Base-by-base conservation (phyloP, 805 yeast genomes). In the Brettanomyces sp. region DNA sequence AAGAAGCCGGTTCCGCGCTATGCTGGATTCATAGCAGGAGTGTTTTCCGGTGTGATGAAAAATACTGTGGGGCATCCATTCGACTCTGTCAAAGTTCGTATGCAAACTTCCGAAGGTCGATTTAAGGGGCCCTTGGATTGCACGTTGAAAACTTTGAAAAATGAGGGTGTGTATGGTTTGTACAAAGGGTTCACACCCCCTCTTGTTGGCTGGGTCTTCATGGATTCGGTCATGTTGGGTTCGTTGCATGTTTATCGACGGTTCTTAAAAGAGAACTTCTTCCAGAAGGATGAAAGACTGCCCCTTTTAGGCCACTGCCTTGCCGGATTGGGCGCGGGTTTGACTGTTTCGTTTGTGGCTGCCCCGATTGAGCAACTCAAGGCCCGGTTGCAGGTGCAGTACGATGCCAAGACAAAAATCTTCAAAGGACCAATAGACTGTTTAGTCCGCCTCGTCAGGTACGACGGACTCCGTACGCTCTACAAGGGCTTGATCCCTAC, bases 181-280 rank as follows among this genome's bases (percentile, higher is more conserved):
- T 89, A 87, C 60, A 79, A 88, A 54, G 97, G 97, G 0, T 87
- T 89, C 52, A 86, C 95, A 0, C 96, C 97, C 4, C 96, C 96
- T 1, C 70, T 89, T 52, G 78, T 86, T 21, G 97, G 96, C 0
- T 89, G 96, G 96, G 87, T 89, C 54, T 64, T 85, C 50, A 89
- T 89, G 96, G 97, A 89, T 59, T 80, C 90, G 3, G 87, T 87
- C 43, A 85, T 89, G 87, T 69, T 89, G 50, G 96, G 96, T 1
- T 82, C 93, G 5, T 67, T 88, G 46, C 93, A 86, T 55, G 76
- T 83, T 48, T 89, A 89, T 62, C 68, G 90, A 52, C 66, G 85
- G 49, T 63, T 80, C 14, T 68, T 86, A 49, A 82, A 82, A 56
- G 82, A 80, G 21, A 70, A 76, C 51, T 63, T 85, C 13, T 89